A percentile compares a stretch with the other conserved stretches of the same genome.
These are phyloP conservation scores for Venturiaceae sp. DNA, from an alignment of 2,329 filamentous ascomycete species.

Conservation along the genomic window DNA sequence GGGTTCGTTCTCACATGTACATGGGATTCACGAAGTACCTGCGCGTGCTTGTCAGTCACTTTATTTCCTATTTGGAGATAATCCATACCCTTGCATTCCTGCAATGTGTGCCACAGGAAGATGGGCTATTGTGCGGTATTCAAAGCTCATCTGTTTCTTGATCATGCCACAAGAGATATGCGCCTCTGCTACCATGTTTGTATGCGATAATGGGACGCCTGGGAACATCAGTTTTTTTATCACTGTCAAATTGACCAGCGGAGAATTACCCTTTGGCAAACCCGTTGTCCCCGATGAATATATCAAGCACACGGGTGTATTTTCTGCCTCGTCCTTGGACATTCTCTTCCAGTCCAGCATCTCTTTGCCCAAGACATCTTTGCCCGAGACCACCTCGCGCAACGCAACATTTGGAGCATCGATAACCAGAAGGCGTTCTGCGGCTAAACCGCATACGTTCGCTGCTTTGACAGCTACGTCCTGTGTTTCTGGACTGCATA, in stretches of 20 bases:
- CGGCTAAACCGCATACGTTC: slow-evolving; percentile 35
- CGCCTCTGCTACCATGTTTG: slow-evolving; percentile 32
- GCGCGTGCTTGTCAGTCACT: too few species aligned
- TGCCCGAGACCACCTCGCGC: slow-evolving; percentile 20
- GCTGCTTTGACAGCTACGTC: slow-evolving; percentile 39
- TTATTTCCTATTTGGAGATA: too few species aligned
- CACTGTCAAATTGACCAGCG: not conserved
- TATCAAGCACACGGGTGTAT: slow-evolving; percentile 34
- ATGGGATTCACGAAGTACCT: slow-evolving; percentile 37
- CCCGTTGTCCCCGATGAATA: slow-evolving; percentile 40
- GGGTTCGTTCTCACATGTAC: slow-evolving; percentile 16
- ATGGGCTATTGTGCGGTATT: slow-evolving; percentile 34
- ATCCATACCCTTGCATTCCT: slow-evolving; percentile 35
- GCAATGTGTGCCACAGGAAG: slow-evolving; percentile 39
- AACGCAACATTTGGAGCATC: slow-evolving; percentile 29
- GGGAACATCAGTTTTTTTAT: not conserved
- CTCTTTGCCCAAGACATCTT: slow-evolving; percentile 23
- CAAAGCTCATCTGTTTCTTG: slow-evolving; percentile 21
- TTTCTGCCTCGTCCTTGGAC: slow-evolving; percentile 35
- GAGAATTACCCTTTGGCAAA: slow-evolving; percentile 29
- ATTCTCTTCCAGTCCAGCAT: slow-evolving; percentile 44
- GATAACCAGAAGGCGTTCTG: slow-evolving; percentile 41
- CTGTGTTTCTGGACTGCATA: slow-evolving; percentile 40
- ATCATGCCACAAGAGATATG: slow-evolving; percentile 22
- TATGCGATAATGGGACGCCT: slow-evolving; percentile 33